Evolutionary conservation across 2,329 filamentous ascomycete species (phyloP).

Genomic region (Metarhizium brunneum): DNA sequence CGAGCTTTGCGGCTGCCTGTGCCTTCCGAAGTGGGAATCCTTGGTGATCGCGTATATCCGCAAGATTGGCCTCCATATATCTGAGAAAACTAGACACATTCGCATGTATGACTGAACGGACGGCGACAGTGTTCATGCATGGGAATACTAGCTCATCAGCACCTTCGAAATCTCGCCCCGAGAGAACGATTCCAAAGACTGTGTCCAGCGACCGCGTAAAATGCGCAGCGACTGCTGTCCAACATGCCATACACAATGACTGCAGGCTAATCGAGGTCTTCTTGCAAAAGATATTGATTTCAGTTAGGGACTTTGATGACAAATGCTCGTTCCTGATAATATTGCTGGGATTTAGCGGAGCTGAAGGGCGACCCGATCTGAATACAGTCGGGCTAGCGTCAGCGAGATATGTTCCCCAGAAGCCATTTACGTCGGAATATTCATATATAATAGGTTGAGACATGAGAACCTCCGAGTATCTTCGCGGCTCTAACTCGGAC

Average conservation of each 20-base stretch:
- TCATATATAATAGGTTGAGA: constrained; percentile 5
- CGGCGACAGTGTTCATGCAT: constrained; percentile 81
- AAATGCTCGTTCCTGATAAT: constrained; percentile 8
- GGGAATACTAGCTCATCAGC: constrained; percentile 67
- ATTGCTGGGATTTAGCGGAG: neutral
- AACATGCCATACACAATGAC: constrained; percentile 65
- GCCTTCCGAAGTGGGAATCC: constrained; percentile 68
- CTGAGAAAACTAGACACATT: constrained; percentile 53
- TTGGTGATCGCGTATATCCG: constrained; percentile 59
- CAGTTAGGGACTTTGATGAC: constrained; percentile 1
- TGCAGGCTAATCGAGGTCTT: constrained; percentile 62
- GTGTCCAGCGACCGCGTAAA: constrained; percentile 60
- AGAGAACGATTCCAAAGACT: constrained; percentile 73
- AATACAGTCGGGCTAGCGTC: constrained; percentile 33
- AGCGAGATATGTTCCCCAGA: constrained; percentile 64
- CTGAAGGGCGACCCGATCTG: neutral
- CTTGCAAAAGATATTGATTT: constrained; percentile 50
- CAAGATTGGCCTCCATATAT: constrained; percentile 64
- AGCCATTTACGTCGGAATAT: constrained; percentile 28
- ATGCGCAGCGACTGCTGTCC: constrained; percentile 61
- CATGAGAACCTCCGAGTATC: constrained; percentile 17
- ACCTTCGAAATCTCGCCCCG: constrained; percentile 69
- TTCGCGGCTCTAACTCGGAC: constrained; percentile 29
- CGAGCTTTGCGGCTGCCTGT: constrained; percentile 32
- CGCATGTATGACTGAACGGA: constrained; percentile 66